Conservation (phyloP, 2,329 filamentous ascomycete species). For the Cladorrhinum sp. region DNA sequence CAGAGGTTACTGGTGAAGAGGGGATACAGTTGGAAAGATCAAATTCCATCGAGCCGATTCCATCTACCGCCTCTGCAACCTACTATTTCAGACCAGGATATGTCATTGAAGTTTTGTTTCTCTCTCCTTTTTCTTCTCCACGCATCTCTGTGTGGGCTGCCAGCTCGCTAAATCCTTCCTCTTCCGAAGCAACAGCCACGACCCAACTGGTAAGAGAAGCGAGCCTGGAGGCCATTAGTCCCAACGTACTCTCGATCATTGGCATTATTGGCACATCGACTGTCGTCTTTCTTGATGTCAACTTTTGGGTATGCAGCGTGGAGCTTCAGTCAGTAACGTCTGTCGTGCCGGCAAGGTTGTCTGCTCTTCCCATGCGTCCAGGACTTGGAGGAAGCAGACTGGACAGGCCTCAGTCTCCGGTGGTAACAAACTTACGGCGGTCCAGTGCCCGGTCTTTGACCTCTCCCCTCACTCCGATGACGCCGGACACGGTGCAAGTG, state of each 20-base stretch:
- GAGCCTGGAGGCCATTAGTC: slow-evolving; percentile 13
- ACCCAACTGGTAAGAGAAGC: slow-evolving; percentile 9
- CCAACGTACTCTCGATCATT: slow-evolving; percentile 18
- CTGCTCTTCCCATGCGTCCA: too few relatives aligned
- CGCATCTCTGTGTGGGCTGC: too few relatives aligned
- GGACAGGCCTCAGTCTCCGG: not conserved
- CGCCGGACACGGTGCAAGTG: too few relatives aligned
- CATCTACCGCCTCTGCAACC: too few relatives aligned
- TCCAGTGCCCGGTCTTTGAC: too few relatives aligned
- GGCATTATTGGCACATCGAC: slow-evolving; percentile 11
- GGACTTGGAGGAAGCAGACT: not conserved
- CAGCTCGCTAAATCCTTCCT: too few relatives aligned
- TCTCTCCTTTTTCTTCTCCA: too few relatives aligned
- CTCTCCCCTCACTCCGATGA: too few relatives aligned
- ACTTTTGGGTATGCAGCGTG: slow-evolving; percentile 30
- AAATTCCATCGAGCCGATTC: not conserved
- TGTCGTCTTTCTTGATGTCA: slow-evolving; percentile 27
- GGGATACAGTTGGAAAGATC: slow-evolving; percentile 9
- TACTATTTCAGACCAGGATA: slow-evolving; percentile 9
- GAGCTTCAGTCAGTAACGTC: slow-evolving; percentile 19
- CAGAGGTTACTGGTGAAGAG: slow-evolving; percentile 10
- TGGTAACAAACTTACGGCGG: too few relatives aligned
- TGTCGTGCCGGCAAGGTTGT: too few relatives aligned
- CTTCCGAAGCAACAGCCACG: not conserved
- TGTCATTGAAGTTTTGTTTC: slow-evolving; percentile 15